Percentiles rank a stretch among this genome's conserved stretches.
Conservation (phyloP, 371 early-diverging fungal species). For the Rhizomucor miehei region DNA sequence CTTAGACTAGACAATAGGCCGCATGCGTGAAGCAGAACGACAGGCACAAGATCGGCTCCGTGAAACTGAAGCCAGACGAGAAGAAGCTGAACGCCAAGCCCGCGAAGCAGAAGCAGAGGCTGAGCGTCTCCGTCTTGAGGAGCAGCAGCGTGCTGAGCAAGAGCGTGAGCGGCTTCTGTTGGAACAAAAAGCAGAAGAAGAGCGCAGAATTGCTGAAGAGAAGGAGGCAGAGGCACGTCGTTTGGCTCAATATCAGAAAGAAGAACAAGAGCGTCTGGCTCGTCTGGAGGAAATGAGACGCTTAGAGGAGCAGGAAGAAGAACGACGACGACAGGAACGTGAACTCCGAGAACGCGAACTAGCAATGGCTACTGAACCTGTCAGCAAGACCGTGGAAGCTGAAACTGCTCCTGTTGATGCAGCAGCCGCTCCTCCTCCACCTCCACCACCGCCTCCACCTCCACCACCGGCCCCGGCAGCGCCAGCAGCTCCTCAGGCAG, state of each 20-base stretch:
- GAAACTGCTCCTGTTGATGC: conserved; percentile 7
- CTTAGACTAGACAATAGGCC: conserved; percentile 13
- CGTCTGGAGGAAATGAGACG: conserved; percentile 14
- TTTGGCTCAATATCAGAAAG: conserved; percentile 18
- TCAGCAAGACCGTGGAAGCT: not conserved
- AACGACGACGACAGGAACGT: conserved; percentile 32
- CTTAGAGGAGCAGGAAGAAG: conserved; percentile 31
- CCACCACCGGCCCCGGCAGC: conserved; percentile 5
- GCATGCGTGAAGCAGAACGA: conserved; percentile 35
- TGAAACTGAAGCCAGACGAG: conserved; percentile 19
- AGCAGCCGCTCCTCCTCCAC: conserved; percentile 7
- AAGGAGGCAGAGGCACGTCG: conserved; percentile 12
- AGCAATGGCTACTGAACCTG: too few species aligned
- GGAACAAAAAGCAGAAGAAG: conserved; percentile 17
- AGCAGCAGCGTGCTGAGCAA: conserved; percentile 9
- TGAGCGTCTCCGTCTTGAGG: too few species aligned
- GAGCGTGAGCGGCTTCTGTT: conserved; percentile 16
- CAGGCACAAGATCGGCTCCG: conserved; percentile 34
- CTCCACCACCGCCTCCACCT: conserved; percentile 2
- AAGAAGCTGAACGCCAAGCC: conserved; percentile 17
- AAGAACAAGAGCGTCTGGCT: conserved; percentile 19
- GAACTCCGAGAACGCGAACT: conserved; percentile 14
- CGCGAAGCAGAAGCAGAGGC: conserved; percentile 9
- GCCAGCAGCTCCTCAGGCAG: conserved; percentile 1
- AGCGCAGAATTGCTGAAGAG: conserved; percentile 12